Conservation (phyloP, 352 stramenopile species). For the Globisporangium nagaii region DNA sequence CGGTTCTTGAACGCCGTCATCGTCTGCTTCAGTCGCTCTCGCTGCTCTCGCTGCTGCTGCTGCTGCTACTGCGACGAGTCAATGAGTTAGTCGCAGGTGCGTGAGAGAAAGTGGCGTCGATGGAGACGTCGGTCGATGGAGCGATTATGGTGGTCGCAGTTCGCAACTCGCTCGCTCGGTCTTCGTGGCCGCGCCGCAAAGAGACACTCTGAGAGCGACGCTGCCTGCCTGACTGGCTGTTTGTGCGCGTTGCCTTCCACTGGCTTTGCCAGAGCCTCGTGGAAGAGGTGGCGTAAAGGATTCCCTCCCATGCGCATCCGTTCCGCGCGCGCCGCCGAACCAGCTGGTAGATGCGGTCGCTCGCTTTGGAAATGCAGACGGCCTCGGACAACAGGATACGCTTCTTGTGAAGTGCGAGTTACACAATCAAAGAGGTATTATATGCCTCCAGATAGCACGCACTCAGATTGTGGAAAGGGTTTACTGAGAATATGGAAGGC, state of each 20-base stretch:
- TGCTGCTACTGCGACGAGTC: background rate
- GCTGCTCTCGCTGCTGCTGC: background rate
- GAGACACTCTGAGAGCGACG: no score
- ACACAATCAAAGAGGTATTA: background rate
- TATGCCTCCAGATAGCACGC: no score
- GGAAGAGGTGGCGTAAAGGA: constrained; percentile 1
- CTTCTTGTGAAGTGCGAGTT: background rate
- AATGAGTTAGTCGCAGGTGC: background rate
- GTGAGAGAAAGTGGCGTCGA: background rate
- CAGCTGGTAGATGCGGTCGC: constrained; percentile 7
- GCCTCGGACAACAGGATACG: background rate
- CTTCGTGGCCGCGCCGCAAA: no score
- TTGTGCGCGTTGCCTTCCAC: background rate
- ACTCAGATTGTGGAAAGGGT: no score
- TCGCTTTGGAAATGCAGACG: background rate
- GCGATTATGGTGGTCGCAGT: background rate
- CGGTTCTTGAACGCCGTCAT: constrained; percentile 13
- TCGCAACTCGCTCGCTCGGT: background rate
- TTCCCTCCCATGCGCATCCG: background rate
- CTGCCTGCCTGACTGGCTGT: constrained; percentile 7
- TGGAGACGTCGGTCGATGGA: background rate
- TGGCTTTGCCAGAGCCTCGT: background rate
- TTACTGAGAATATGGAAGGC: no score
- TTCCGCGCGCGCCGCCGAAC: background rate
- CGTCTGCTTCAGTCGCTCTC: no score